Conservation (phyloP, 2,329 filamentous ascomycete genomes). For the Aureobasidium sp. region DNA sequence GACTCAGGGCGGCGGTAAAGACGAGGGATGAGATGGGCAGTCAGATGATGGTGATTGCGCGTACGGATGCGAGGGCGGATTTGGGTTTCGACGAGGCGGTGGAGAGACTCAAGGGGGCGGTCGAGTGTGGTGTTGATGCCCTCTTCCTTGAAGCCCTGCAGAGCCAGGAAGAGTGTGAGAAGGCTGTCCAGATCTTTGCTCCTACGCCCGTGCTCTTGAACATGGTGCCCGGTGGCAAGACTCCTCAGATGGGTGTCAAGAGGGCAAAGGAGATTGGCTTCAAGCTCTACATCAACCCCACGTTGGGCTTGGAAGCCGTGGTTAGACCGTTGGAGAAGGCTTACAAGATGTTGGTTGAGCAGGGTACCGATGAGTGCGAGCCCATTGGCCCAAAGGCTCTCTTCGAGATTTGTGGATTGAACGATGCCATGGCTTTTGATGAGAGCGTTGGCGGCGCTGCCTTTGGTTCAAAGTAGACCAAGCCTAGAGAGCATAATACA, state of each 20-base stretch:
- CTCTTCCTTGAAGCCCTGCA: slow-evolving; percentile 52
- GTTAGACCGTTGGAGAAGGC: slow-evolving; percentile 23
- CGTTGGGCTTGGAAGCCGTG: slow-evolving; percentile 40
- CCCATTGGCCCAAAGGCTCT: slow-evolving; percentile 38
- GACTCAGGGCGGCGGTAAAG: slow-evolving; percentile 47
- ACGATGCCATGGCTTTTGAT: slow-evolving; percentile 44
- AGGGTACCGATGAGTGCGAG: slow-evolving; percentile 29
- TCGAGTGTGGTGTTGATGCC: slow-evolving; percentile 47
- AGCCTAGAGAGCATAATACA: background rate
- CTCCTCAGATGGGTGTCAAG: slow-evolving; percentile 43
- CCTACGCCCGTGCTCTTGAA: slow-evolving; percentile 48
- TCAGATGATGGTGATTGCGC: slow-evolving; percentile 56
- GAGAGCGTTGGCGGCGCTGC: slow-evolving; percentile 34
- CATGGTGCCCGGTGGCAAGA: slow-evolving; percentile 48
- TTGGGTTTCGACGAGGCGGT: slow-evolving; percentile 51
- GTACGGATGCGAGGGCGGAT: slow-evolving; percentile 52
- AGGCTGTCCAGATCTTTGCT: slow-evolving; percentile 37
- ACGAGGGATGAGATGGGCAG: slow-evolving; percentile 40
- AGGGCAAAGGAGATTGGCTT: slow-evolving; percentile 50
- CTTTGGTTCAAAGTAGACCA: background rate
- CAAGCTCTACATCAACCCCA: slow-evolving; percentile 50
- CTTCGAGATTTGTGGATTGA: slow-evolving; percentile 45
- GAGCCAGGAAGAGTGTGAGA: slow-evolving; percentile 40
- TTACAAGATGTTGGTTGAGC: slow-evolving; percentile 27
- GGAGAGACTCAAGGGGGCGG: slow-evolving; percentile 41